phyloP scores from a whole-genome alignment of 1,284 basidiomycete genomes.

The Veloporphyrellus conicus region DNA sequence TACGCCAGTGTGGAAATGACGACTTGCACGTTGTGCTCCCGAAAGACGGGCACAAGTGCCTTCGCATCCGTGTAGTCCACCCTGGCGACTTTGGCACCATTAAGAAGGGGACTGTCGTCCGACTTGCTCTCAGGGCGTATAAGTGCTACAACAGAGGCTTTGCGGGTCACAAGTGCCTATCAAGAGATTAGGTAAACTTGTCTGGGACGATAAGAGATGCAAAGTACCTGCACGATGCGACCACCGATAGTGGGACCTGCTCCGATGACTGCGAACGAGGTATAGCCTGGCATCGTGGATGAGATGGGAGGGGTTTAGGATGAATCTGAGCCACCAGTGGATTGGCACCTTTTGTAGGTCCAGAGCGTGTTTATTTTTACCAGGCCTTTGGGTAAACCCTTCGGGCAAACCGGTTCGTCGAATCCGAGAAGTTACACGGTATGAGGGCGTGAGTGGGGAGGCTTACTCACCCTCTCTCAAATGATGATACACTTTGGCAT shows the following conservation, averaged over 20 bases:
- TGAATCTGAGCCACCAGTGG: not conserved
- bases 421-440: not conserved
- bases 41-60: conserved; percentile 29
- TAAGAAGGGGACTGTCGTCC: conserved; percentile 15
- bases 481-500: not conserved
- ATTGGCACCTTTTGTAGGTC: conserved; percentile 10
- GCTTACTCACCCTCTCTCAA: not conserved
- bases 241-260: conserved; percentile 31
- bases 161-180: conserved; percentile 21
- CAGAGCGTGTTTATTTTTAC: conserved; percentile 9
- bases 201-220: not conserved
- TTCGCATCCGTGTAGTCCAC: conserved; percentile 34
- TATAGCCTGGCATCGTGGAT: conserved; percentile 27
- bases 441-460: not conserved
- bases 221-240: conserved; percentile 28
- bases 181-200: not conserved
- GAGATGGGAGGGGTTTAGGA: not conserved
- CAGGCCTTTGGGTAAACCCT: not conserved
- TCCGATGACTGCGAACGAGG: conserved; percentile 31
- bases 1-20: conserved; percentile 34
- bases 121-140: conserved; percentile 25
- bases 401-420: too few relatives aligned
- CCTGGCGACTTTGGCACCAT: conserved; percentile 27
- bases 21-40: conserved; percentile 34
- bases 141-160: conserved; percentile 25